Percentiles rank a stretch among this genome's conserved stretches.
phyloP scores from a whole-genome alignment of 1,284 basidiomycete species.

The Fomes fomentarius region DNA sequence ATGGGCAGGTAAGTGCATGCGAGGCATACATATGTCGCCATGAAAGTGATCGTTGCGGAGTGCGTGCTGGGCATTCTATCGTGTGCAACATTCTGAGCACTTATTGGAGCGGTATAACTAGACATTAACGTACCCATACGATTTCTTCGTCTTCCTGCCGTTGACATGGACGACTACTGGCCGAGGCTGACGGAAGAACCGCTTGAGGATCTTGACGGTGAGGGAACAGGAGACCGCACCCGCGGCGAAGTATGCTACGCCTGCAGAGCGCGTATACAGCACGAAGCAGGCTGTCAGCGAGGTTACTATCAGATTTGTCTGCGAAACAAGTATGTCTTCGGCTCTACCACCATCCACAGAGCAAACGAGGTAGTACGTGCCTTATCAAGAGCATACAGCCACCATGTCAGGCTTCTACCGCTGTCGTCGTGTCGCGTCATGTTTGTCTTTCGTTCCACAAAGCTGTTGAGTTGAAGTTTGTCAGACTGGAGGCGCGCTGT shows the following conservation, averaged over 20 bases:
- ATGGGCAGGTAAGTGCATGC: constrained; percentile 57
- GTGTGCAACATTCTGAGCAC: neutral
- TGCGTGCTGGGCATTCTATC: constrained; percentile 91
- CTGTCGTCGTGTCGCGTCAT: neutral
- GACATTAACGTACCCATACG: constrained; percentile 59
- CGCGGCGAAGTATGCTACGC: constrained; percentile 66
- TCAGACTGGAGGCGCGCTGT: too few relatives aligned
- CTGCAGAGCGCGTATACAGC: constrained; percentile 70
- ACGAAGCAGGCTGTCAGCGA: constrained; percentile 56
- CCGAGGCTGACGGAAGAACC: constrained; percentile 70
- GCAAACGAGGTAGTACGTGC: constrained; percentile 9
- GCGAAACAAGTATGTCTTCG: constrained; percentile 3
- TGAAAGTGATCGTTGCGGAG: constrained; percentile 76
- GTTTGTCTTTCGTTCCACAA: too few relatives aligned
- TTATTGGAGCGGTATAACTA: neutral
- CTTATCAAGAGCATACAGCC: constrained; percentile 22
- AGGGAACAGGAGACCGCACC: constrained; percentile 68
- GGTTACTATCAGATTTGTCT: constrained; percentile 53
- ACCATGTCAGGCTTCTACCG: constrained; percentile 7
- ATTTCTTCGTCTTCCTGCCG: constrained; percentile 47
- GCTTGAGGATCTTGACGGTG: constrained; percentile 73
- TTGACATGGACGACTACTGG: constrained; percentile 52
- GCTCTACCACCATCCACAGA: too few relatives aligned
- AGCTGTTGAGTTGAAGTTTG: too few relatives aligned
- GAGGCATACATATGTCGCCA: constrained; percentile 67